Conservation (phyloP, 306 rosid genomes). For the Sechiopsis laciniata region DNA sequence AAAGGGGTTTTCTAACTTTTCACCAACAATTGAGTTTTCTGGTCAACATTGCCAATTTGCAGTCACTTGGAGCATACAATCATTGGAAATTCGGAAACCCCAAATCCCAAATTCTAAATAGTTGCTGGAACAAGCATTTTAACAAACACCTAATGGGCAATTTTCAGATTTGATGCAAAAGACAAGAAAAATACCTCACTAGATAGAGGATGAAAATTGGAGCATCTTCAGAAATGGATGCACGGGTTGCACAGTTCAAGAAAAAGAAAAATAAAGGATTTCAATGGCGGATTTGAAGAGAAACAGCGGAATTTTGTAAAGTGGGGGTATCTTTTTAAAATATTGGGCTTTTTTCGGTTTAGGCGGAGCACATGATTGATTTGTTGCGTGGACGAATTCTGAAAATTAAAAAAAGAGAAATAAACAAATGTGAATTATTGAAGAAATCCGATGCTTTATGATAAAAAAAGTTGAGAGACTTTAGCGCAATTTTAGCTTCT, state of each 20-base stretch:
- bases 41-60: background rate
- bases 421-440: background rate
- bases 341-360: constrained; percentile 4
- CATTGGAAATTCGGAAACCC: background rate
- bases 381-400: background rate
- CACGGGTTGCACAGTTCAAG: background rate
- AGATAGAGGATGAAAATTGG: background rate
- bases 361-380: constrained; percentile 13
- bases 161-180: constrained; percentile 2
- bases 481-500: constrained; percentile 18
- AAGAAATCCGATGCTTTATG: background rate
- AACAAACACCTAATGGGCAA: background rate
- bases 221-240: background rate
- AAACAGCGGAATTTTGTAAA: background rate
- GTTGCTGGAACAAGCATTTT: background rate
- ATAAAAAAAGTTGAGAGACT: background rate
- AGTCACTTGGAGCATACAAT: background rate
- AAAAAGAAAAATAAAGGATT: background rate
- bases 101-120: background rate
- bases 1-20: background rate
- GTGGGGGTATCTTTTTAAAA: background rate
- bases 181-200: constrained; percentile 9
- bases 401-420: background rate
- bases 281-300: constrained; percentile 16
- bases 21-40: background rate